These are phyloP conservation scores for Adansonia madagascariensis DNA, from an alignment of 441 rosid genomes.

Conservation along the genomic window DNA sequence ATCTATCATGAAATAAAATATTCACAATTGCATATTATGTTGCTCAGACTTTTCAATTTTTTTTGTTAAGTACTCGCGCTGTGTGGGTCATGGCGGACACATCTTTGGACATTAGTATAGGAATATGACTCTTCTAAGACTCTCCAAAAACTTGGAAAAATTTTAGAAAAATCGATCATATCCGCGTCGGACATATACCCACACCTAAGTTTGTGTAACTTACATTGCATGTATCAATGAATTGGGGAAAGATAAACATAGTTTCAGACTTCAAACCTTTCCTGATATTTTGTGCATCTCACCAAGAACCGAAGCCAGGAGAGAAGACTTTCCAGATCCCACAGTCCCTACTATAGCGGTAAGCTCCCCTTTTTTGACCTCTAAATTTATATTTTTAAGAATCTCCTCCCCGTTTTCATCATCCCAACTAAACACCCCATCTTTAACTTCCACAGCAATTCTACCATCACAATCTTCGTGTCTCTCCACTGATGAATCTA, in stretches of 20 bases:
- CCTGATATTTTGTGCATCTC: conserved; percentile 90
- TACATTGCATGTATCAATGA: conserved; percentile 3
- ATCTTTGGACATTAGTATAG: no score
- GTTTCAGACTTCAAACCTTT: conserved; percentile 44
- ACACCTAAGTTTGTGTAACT: no score
- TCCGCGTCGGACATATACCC: no score
- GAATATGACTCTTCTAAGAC: no score
- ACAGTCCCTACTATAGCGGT: conserved; percentile 90
- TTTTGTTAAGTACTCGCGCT: no score
- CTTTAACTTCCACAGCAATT: conserved; percentile 64
- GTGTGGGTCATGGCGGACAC: no score
- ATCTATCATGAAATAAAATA: neutral
- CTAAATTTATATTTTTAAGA: conserved; percentile 61
- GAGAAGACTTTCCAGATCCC: conserved; percentile 89
- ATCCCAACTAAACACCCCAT: conserved; percentile 84
- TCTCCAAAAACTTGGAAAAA: no score
- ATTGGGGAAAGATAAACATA: conserved; percentile 6
- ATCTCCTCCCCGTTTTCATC: conserved; percentile 65
- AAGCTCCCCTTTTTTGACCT: conserved; percentile 76
- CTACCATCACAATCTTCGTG: conserved; percentile 55
- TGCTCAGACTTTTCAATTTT: no score
- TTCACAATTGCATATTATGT: neutral
- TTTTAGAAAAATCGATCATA: no score
- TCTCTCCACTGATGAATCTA: conserved; percentile 59
- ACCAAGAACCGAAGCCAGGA: conserved; percentile 84